phyloP scores from a whole-genome alignment of 495 filamentous ascomycete genomes.

The Opeltia flavorubescens region DNA sequence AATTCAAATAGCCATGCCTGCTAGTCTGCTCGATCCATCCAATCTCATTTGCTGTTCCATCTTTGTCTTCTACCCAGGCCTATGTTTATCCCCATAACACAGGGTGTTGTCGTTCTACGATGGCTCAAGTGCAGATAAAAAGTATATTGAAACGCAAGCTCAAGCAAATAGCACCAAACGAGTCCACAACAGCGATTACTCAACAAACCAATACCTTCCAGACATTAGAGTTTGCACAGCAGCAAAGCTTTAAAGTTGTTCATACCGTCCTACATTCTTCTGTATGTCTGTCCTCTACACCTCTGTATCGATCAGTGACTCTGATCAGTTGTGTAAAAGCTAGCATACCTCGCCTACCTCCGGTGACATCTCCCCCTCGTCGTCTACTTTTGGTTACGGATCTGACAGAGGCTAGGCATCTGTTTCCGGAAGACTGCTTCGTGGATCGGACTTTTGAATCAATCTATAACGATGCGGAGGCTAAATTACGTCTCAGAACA shows the following conservation, averaged over 20 bases:
- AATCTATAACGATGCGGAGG: not conserved
- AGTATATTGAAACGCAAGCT: slow-evolving; percentile 16
- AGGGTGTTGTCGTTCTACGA: not conserved
- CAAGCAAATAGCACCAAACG: slow-evolving; percentile 17
- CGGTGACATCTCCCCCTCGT: slow-evolving; percentile 14
- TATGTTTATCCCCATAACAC: no score
- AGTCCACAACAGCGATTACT: slow-evolving; percentile 5
- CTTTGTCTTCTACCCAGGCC: no score
- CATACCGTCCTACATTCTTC: slow-evolving; percentile 2
- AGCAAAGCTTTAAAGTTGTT: slow-evolving; percentile 36
- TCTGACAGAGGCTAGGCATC: slow-evolving; percentile 15
- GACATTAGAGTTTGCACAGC: no score
- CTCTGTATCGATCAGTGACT: not conserved
- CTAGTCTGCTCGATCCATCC: no score
- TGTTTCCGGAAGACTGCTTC: slow-evolving; percentile 16
- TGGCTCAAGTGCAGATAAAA: not conserved
- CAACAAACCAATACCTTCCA: not conserved
- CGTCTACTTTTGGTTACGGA: not conserved
- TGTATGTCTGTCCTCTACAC: not conserved
- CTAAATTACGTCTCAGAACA: not conserved
- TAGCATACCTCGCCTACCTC: slow-evolving; percentile 1
- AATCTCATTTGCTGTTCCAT: no score
- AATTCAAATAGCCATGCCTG: no score
- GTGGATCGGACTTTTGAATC: not conserved
- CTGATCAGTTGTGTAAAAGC: not conserved